Conservation (phyloP, 2,329 filamentous ascomycete species). For the Colletotrichum incanum region DNA sequence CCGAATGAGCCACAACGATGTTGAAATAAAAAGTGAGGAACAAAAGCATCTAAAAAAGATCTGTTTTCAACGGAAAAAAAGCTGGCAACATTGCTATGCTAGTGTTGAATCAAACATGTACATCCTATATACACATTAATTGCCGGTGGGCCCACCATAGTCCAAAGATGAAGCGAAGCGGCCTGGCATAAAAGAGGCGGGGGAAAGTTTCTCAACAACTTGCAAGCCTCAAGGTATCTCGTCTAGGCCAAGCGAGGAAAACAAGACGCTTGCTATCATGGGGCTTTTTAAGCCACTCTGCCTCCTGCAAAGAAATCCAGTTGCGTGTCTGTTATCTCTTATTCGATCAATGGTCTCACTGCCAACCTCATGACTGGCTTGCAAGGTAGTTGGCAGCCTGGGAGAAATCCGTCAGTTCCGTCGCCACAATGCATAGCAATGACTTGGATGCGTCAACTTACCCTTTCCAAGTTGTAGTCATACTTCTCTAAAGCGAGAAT, state of each 20-base stretch:
- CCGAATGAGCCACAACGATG: neutral
- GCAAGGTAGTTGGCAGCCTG: conserved; percentile 72
- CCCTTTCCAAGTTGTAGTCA: conserved; percentile 96
- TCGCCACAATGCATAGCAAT: neutral
- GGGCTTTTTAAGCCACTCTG: conserved; percentile 21
- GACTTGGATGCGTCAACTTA: conserved; percentile 63
- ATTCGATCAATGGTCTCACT: conserved; percentile 4
- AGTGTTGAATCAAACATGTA: conserved; percentile 27
- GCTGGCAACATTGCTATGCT: conserved; percentile 29
- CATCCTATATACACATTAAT: conserved; percentile 38
- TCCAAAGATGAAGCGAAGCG: conserved; percentile 7
- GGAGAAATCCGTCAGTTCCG: neutral
- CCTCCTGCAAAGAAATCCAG: conserved; percentile 30
- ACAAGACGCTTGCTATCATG: conserved; percentile 35
- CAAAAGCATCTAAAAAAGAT: neutral
- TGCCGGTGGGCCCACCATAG: conserved; percentile 15
- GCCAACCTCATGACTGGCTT: conserved; percentile 64
- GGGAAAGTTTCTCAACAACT: neutral
- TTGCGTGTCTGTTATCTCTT: conserved; percentile 10
- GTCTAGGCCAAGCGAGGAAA: conserved; percentile 29
- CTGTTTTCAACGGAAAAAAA: neutral
- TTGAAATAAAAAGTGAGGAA: neutral
- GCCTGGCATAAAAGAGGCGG: conserved; percentile 5
- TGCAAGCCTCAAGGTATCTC: conserved; percentile 33
- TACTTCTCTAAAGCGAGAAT: conserved; percentile 90